These are phyloP conservation scores for Trifolium subterraneum DNA, from an alignment of 306 rosid species.

Conservation along the genomic window DNA sequence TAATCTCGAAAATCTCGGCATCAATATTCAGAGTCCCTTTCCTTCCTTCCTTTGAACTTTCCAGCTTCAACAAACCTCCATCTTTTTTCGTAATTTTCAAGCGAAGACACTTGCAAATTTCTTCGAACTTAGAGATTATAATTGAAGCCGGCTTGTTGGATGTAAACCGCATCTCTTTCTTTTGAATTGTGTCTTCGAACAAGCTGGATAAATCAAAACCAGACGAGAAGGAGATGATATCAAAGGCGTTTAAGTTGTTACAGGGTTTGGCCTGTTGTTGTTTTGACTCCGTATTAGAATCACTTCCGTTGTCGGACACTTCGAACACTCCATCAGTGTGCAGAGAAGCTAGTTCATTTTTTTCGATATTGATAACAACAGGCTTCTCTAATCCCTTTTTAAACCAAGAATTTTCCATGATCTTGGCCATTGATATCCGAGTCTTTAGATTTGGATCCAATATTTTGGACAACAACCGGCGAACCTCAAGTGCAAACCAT, in stretches of 20 bases:
- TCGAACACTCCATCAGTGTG: constrained; percentile 60
- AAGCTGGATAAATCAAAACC: constrained; percentile 93
- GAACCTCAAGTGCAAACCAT: constrained; percentile 83
- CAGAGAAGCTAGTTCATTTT: constrained; percentile 46
- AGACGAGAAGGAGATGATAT: constrained; percentile 87
- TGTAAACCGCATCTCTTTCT: constrained; percentile 73
- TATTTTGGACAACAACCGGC: constrained; percentile 71
- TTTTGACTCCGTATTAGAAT: constrained; percentile 50
- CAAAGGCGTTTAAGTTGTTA: constrained; percentile 83
- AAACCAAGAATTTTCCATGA: constrained; percentile 81
- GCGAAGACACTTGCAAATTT: constrained; percentile 59
- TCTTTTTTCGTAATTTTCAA: constrained; percentile 78
- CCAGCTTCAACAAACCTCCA: constrained; percentile 75
- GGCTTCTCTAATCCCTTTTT: constrained; percentile 61
- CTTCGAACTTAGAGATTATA: constrained; percentile 84
- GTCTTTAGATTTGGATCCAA: constrained; percentile 81
- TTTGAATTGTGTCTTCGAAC: constrained; percentile 63
- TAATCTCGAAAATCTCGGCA: constrained; percentile 81
- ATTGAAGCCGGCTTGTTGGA: constrained; percentile 66
- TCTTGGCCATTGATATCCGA: constrained; percentile 72
- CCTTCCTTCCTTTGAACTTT: constrained; percentile 76
- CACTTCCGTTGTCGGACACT: constrained; percentile 43
- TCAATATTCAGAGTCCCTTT: constrained; percentile 78
- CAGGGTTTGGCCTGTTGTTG: constrained; percentile 60
- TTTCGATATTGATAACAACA: constrained; percentile 29